A percentile compares a stretch with the other conserved stretches of the same genome.
These are phyloP conservation scores for Trametes cubensis DNA, from an alignment of 768 basidiomycete genomes.

Conservation along the genomic window DNA sequence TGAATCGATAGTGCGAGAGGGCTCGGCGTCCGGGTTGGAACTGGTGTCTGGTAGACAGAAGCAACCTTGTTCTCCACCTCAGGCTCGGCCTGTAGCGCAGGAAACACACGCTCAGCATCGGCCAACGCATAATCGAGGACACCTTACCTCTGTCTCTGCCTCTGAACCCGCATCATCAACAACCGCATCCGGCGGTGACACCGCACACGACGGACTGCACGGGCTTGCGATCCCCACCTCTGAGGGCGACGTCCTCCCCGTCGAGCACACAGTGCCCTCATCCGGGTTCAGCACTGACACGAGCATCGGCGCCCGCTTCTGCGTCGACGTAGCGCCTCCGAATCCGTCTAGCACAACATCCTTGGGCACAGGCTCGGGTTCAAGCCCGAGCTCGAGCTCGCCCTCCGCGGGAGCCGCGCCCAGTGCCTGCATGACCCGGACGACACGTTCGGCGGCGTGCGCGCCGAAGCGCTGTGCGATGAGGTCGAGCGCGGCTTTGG, in stretches of 20 bases:
- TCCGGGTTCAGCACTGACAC: no score
- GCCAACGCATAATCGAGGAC: no score
- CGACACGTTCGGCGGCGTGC: not conserved
- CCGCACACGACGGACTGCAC: not conserved
- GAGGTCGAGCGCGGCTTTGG: slow-evolving; percentile 3
- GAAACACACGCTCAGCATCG: no score
- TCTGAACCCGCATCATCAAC: not conserved
- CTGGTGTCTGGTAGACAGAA: no score
- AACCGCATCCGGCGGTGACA: not conserved
- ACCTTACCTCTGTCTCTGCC: no score
- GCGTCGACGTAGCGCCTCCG: not conserved
- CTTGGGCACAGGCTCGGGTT: not conserved
- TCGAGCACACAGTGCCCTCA: no score
- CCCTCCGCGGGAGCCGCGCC: not conserved
- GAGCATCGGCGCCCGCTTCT: not conserved
- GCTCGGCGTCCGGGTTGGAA: no score
- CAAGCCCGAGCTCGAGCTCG: not conserved
- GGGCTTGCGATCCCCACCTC: not conserved
- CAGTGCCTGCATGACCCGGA: slow-evolving; percentile 1
- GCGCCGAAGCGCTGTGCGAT: not conserved
- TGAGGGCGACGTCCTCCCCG: no score
- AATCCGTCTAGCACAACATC: no score
- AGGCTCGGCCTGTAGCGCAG: no score
- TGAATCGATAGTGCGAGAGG: no score
- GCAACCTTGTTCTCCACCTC: no score